phyloP scores from a whole-genome alignment of 2,329 filamentous ascomycete genomes.

The Beauveria asiatica region DNA sequence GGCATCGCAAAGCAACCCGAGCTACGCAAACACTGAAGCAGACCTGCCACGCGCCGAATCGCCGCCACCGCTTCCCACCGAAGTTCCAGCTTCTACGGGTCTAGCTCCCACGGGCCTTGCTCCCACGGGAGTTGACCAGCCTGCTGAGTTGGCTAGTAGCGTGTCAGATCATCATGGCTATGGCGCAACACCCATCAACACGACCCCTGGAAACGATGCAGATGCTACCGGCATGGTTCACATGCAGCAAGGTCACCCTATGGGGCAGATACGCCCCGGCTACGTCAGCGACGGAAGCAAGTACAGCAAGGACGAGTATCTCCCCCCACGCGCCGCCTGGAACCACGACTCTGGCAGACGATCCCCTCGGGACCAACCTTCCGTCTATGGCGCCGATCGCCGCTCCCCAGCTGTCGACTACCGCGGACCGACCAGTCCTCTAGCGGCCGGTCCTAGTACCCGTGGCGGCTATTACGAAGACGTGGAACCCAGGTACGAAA shows the following conservation, averaged over 20 bases:
- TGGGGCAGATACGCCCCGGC: conserved; percentile 36
- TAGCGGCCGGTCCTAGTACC: conserved; percentile 22
- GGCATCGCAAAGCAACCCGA: conserved; percentile 21
- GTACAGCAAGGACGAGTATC: conserved; percentile 69
- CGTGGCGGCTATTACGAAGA: conserved; percentile 75
- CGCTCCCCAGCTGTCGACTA: conserved; percentile 27
- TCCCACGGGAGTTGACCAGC: conserved; percentile 31
- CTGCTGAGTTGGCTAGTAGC: conserved; percentile 72
- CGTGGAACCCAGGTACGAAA: conserved; percentile 74
- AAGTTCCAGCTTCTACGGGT: conserved; percentile 31
- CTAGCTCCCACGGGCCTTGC: conserved; percentile 40
- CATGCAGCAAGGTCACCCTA: conserved; percentile 48
- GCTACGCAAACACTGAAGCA: conserved; percentile 30
- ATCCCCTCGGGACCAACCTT: conserved; percentile 39
- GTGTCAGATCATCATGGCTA: conserved; percentile 36
- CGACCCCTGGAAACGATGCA: conserved; percentile 54
- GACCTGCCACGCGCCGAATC: conserved; percentile 55
- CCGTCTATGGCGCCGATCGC: conserved; percentile 27
- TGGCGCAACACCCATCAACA: conserved; percentile 23
- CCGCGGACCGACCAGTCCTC: conserved; percentile 26
- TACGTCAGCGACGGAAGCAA: conserved; percentile 59
- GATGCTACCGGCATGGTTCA: conserved; percentile 69
- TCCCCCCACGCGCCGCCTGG: conserved; percentile 50
- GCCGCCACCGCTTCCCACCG: conserved; percentile 50
- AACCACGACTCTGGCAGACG: conserved; percentile 35